These are phyloP conservation scores for Cyclotella sp. DNA, from an alignment of 108 stramenopile genomes.

Conservation along the genomic window DNA sequence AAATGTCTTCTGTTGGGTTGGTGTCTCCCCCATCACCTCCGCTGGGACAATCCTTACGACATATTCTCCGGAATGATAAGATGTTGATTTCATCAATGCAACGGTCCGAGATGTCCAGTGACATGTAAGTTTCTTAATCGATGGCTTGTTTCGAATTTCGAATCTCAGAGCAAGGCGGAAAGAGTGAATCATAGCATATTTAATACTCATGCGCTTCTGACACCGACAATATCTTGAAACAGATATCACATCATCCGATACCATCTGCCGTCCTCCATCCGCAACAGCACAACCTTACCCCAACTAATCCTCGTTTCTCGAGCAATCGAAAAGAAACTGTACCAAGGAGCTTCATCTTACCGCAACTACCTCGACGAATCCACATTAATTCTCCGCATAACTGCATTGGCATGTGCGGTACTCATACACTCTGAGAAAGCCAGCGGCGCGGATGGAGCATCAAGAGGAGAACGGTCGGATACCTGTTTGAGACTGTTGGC, in stretches of 20 bases:
- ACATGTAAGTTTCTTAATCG: constrained; percentile 16
- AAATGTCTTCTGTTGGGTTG: no score
- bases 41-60: no score
- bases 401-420: constrained; percentile 9
- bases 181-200: no score
- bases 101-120: not conserved
- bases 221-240: not conserved
- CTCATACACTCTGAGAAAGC: constrained; percentile 9
- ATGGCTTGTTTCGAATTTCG: no score
- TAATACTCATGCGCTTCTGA: not conserved
- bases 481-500: constrained; percentile 2
- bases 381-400: constrained; percentile 2
- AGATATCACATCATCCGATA: constrained; percentile 7
- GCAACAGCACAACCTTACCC: no score
- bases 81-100: not conserved
- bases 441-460: no score
- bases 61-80: not conserved
- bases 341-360: not conserved
- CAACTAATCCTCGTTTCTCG: constrained; percentile 7
- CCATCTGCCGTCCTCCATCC: no score
- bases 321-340: constrained; percentile 20
- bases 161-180: no score
- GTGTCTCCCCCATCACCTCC: no score
- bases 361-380: constrained; percentile 5
- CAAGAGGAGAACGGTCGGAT: not conserved